Base-by-base conservation (phyloP, 768 basidiomycete genomes). In the Dentipellis fragilis region DNA sequence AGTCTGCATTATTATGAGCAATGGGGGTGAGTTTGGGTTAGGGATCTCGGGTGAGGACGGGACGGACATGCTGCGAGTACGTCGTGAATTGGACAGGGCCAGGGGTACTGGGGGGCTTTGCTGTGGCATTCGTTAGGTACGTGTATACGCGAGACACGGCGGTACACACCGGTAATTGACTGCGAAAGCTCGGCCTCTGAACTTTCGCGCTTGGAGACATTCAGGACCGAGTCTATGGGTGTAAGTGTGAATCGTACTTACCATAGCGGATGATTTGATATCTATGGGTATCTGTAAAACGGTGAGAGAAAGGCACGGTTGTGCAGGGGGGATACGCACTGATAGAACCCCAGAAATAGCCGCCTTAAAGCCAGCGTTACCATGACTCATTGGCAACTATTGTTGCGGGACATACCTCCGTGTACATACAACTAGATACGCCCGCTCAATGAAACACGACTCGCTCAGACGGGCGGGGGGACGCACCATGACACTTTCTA, bases 31-130 rank as follows among this genome's bases (percentile, higher is more conserved):
- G 17, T n/a, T n/a, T n/a, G n/a, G 16, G 11, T 19, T 2, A 12
- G 34, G 16, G 38, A n/a, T n/a, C n/a, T n/a, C n/a, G 3, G 29
- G 29, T 29, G 36, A 42, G 14, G 16, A 14, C 10, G 21, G 51
- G 34, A 64, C 75, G 50, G 65, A 83, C 84, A 90, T 1, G 87
- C 84, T 3, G 89, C 85, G 22, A 90, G 67, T 14, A 84, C 80
- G 62, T 92, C 89, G 57, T 88, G 87, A 0, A 91, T 63, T 1
- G 84, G 79, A 65, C 82, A 84, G 2, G 88, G 89, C 77, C 87
- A 90, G 12, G 89, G 89, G 63, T 88, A 90, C 67, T 92, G 89
- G 1, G 89, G 89, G 0, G 88, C 85, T 65, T 88, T 83, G 46
- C 87, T 82, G 63, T 68, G 34, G 29, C 59, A 10, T n/a, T 49